phyloP scores from a whole-genome alignment of 768 basidiomycete genomes.

The Chlorophyllum brunneum region DNA sequence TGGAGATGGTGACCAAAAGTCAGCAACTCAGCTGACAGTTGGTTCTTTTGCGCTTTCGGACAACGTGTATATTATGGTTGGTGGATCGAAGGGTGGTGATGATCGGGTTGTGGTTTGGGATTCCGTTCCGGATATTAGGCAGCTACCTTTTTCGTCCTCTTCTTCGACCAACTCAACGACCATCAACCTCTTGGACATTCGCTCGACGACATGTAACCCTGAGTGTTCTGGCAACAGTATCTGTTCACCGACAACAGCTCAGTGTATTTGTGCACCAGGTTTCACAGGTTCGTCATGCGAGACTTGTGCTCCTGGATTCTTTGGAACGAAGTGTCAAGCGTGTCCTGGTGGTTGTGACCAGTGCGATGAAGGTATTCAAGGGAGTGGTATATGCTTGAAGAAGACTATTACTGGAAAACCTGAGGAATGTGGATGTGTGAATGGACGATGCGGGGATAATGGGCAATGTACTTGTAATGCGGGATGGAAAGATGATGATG shows the following conservation, averaged over 20 bases:
- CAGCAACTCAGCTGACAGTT: constrained; percentile 45
- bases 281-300: constrained; percentile 83
- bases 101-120: constrained; percentile 74
- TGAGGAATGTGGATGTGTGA: constrained; percentile 75
- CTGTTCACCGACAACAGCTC: constrained; percentile 60
- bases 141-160: constrained; percentile 42
- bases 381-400: constrained; percentile 68
- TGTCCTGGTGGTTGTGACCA: constrained; percentile 66
- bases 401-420: constrained; percentile 49
- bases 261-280: constrained; percentile 67
- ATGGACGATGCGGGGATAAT: constrained; percentile 67
- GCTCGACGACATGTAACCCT: constrained; percentile 72
- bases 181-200: constrained; percentile 63
- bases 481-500: constrained; percentile 65
- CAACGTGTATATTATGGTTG: constrained; percentile 66
- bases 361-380: constrained; percentile 80
- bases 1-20: constrained; percentile 38
- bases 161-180: constrained; percentile 32
- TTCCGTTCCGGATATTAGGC: constrained; percentile 67
- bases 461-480: constrained; percentile 74
- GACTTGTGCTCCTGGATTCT: constrained; percentile 69
- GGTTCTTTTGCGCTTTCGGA: constrained; percentile 66
- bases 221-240: constrained; percentile 70
- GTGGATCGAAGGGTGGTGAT: constrained; percentile 38
- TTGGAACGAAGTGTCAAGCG: constrained; percentile 65